A percentile compares a stretch with the other conserved stretches of the same genome.
Evolutionary conservation across 495 filamentous ascomycete species (phyloP).

Genomic region (Melanomma pulvis-pyrius): DNA sequence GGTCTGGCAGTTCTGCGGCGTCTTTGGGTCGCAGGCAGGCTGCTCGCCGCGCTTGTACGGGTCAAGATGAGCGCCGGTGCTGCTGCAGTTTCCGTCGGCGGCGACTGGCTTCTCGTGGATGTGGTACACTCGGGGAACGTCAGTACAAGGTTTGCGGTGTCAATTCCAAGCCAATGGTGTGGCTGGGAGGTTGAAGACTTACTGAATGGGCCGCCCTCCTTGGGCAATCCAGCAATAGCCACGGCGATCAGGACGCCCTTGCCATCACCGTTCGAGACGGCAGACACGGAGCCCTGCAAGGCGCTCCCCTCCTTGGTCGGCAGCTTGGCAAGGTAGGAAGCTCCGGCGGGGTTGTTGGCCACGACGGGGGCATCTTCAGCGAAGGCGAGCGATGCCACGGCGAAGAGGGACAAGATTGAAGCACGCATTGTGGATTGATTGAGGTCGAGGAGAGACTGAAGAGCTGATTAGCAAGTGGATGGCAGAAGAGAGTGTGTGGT

Average conservation of each 20-base stretch:
- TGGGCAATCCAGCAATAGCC: conserved; percentile 67
- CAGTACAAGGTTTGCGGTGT: neutral
- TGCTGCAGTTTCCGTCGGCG: conserved; percentile 75
- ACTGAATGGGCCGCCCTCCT: conserved; percentile 70
- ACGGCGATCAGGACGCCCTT: conserved; percentile 66
- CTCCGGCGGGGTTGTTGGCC: conserved; percentile 64
- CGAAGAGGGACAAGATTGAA: conserved; percentile 47
- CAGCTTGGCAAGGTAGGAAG: conserved; percentile 62
- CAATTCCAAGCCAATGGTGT: neutral
- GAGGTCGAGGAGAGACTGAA: neutral
- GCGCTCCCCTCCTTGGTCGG: conserved; percentile 58
- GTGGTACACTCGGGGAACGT: conserved; percentile 67
- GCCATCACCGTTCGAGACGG: conserved; percentile 57
- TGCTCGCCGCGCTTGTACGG: conserved; percentile 67
- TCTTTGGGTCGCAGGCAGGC: conserved; percentile 62
- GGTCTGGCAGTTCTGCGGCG: conserved; percentile 74
- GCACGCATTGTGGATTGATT: conserved; percentile 45
- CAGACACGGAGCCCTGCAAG: conserved; percentile 64
- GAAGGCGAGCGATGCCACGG: conserved; percentile 47
- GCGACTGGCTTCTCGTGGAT: conserved; percentile 77
- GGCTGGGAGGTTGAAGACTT: conserved; percentile 44
- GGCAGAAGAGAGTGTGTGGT: neutral
- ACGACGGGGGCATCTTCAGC: conserved; percentile 55
- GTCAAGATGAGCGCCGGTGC: conserved; percentile 68
- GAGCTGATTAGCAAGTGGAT: conserved; percentile 1